phyloP scores from a whole-genome alignment of 805 yeast genomes.

The Metschnikowia noctiluminum region DNA sequence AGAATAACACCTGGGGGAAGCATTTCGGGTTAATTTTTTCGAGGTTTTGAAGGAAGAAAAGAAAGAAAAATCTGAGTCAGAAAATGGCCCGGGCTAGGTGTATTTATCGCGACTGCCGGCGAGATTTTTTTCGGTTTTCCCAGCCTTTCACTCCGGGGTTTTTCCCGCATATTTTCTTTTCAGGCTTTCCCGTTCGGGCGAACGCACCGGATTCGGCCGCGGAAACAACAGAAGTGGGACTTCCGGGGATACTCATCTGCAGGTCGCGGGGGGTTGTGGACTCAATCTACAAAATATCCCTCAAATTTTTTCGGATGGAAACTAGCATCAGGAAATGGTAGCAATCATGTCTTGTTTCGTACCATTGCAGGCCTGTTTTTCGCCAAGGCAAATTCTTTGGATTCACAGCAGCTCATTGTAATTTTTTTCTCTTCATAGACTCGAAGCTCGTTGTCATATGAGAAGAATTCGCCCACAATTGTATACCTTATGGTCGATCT shows the following conservation, averaged over 20 bases:
- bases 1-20: constrained; percentile 74
- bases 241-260: constrained; percentile 7
- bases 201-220: constrained; percentile 9
- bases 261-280: background rate
- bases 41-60: constrained; percentile 2
- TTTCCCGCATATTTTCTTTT: constrained; percentile 9
- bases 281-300: background rate
- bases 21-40: constrained; percentile 34
- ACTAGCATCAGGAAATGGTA: background rate
- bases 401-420: background rate
- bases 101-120: constrained; percentile 8
- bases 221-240: constrained; percentile 8
- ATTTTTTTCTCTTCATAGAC: no score
- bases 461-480: background rate
- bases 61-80: no score
- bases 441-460: background rate
- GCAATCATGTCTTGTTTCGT: background rate
- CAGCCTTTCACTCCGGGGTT: constrained; percentile 6
- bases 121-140: constrained; percentile 5
- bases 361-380: no score
- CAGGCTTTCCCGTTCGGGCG: constrained; percentile 3
- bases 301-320: background rate
- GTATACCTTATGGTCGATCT: no score
- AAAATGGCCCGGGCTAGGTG: constrained; percentile 6
- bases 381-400: background rate